These are phyloP conservation scores for Incumbomyces delicatus DNA, from an alignment of 2,329 filamentous ascomycete genomes.

Conservation along the genomic window DNA sequence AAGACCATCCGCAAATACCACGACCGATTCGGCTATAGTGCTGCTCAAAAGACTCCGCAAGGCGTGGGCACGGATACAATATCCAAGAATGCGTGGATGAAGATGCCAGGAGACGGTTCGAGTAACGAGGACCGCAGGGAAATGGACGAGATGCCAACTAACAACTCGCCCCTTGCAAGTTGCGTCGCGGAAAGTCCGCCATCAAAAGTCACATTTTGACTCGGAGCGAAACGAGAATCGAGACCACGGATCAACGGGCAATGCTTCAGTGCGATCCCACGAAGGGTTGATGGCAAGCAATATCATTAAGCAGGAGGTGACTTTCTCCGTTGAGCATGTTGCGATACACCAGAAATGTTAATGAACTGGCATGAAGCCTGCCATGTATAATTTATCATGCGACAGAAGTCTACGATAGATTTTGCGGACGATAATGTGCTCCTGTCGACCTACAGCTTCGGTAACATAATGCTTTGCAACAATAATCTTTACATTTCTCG, in stretches of 20 bases:
- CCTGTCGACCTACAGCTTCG: too few relatives aligned
- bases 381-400: too few relatives aligned
- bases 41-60: background rate
- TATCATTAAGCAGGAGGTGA: conserved; percentile 12
- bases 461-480: too few relatives aligned
- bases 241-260: conserved; percentile 1
- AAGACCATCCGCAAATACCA: background rate
- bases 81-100: background rate
- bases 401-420: too few relatives aligned
- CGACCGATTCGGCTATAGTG: background rate
- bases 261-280: conserved; percentile 9
- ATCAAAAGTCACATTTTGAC: background rate
- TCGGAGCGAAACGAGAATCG: background rate
- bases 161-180: background rate
- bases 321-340: conserved; percentile 11
- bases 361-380: too few relatives aligned
- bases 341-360: background rate
- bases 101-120: background rate
- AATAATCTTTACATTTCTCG: too few relatives aligned
- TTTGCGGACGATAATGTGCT: too few relatives aligned
- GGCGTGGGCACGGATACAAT: background rate
- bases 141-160: conserved; percentile 1
- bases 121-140: background rate
- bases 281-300: conserved; percentile 3
- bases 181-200: background rate